phyloP scores from a whole-genome alignment of 1,284 basidiomycete species.

The Trametes polyzona region DNA sequence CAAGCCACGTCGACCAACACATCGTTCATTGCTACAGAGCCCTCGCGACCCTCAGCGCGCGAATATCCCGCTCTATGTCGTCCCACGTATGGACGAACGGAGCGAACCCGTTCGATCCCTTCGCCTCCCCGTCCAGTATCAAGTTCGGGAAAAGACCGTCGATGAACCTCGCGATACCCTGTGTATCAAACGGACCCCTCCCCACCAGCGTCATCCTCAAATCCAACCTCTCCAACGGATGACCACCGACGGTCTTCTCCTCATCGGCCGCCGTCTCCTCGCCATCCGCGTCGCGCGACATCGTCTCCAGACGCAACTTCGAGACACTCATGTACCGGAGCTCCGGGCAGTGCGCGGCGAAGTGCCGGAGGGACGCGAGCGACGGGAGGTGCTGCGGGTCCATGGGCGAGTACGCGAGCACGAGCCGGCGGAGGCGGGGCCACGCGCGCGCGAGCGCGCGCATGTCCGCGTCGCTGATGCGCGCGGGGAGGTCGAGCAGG shows the following conservation, averaged over 20 bases:
- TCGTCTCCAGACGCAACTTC: slow-evolving; percentile 8
- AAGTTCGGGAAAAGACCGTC: slow-evolving; percentile 19
- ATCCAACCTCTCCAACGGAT: slow-evolving; percentile 10
- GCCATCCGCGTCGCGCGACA: not conserved
- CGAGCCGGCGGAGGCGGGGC: slow-evolving; percentile 3
- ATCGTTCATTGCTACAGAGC: not conserved
- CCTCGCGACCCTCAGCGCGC: not conserved
- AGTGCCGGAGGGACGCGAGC: slow-evolving; percentile 13
- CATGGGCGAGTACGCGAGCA: slow-evolving; percentile 7
- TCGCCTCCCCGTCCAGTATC: not conserved
- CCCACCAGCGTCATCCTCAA: slow-evolving; percentile 11
- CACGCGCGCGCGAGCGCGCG: slow-evolving; percentile 18
- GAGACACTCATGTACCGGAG: slow-evolving; percentile 11
- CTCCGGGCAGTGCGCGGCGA: slow-evolving; percentile 14
- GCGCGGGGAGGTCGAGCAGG: not conserved
- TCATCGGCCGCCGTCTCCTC: not conserved
- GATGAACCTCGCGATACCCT: slow-evolving; percentile 12
- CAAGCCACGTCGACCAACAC: too few relatives aligned
- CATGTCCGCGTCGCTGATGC: slow-evolving; percentile 10
- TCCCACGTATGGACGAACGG: not conserved
- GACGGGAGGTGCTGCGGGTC: slow-evolving; percentile 1
- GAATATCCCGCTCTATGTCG: not conserved
- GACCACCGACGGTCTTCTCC: not conserved
- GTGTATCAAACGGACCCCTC: not conserved
- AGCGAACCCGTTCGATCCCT: not conserved